Percentiles rank a stretch among this genome's conserved stretches.
phyloP scores from a whole-genome alignment of 1,284 basidiomycete species.

The Chalciporus sp. region DNA sequence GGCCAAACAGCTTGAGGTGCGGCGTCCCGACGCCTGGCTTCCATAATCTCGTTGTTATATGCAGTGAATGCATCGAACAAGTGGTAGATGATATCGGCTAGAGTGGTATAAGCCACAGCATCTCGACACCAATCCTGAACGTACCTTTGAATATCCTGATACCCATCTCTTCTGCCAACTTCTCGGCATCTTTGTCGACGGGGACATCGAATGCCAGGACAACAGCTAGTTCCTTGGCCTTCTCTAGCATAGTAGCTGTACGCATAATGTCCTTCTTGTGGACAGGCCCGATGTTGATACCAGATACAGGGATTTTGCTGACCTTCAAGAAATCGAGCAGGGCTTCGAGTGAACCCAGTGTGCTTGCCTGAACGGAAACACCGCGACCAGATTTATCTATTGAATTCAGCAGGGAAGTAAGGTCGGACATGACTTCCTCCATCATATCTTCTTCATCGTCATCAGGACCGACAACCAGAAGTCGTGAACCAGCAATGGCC shows the following conservation, averaged over 20 bases:
- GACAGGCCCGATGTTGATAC: constrained; percentile 98
- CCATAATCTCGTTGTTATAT: constrained; percentile 93
- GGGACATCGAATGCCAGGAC: constrained; percentile 97
- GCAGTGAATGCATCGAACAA: constrained; percentile 96
- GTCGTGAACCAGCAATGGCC: constrained; percentile 96
- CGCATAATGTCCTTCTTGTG: constrained; percentile 97
- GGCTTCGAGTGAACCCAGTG: constrained; percentile 96
- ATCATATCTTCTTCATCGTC: constrained; percentile 95
- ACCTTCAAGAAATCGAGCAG: constrained; percentile 93
- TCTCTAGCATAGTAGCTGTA: constrained; percentile 93
- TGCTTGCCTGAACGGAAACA: constrained; percentile 98
- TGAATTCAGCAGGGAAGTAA: constrained; percentile 87
- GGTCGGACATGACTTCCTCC: constrained; percentile 96
- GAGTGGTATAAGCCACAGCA: constrained; percentile 5
- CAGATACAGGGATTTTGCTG: constrained; percentile 97
- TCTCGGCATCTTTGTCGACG: constrained; percentile 92
- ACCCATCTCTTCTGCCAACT: constrained; percentile 91
- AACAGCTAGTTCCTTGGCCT: constrained; percentile 93
- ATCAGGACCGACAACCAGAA: constrained; percentile 90
- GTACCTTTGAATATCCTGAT: constrained; percentile 92
- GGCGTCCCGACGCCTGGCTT: constrained; percentile 91
- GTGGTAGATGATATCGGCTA: constrained; percentile 98
- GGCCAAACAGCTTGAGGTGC: constrained; percentile 98
- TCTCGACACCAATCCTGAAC: not conserved
- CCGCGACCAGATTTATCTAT: constrained; percentile 95